Conservation (phyloP, 495 filamentous ascomycete species). For the Hypoxylon intermedium region DNA sequence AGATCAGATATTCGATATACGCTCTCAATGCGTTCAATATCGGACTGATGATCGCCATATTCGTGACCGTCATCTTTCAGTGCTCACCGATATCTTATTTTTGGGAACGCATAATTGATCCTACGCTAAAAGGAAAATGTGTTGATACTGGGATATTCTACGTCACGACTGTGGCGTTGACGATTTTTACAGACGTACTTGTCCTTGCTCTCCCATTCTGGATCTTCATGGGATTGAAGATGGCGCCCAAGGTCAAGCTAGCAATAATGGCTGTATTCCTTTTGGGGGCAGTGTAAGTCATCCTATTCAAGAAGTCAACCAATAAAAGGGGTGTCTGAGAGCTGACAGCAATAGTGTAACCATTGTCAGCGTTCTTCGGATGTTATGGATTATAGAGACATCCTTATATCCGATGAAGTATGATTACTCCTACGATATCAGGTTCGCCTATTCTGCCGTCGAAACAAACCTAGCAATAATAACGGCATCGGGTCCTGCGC, state of each 20-base stretch:
- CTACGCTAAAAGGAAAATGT: conserved; percentile 52
- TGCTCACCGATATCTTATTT: conserved; percentile 59
- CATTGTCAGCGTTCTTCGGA: conserved; percentile 54
- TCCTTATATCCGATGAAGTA: conserved; percentile 35
- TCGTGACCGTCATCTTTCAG: conserved; percentile 66
- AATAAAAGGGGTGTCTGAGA: not conserved
- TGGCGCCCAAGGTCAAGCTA: conserved; percentile 55
- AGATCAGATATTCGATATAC: conserved; percentile 52
- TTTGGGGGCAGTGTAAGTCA: conserved; percentile 57
- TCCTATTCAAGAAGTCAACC: not conserved
- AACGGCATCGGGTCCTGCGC: conserved; percentile 55
- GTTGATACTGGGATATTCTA: conserved; percentile 57
- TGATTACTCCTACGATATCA: conserved; percentile 48
- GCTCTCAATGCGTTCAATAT: conserved; percentile 61
- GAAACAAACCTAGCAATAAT: conserved; percentile 64
- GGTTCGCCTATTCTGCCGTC: conserved; percentile 59
- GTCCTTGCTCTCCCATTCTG: conserved; percentile 58
- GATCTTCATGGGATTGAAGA: conserved; percentile 56
- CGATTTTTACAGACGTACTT: conserved; percentile 59
- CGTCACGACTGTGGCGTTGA: conserved; percentile 54
- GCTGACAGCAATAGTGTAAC: conserved; percentile 53
- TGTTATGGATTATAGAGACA: conserved; percentile 40
- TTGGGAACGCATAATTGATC: conserved; percentile 48
- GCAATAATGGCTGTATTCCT: conserved; percentile 59
- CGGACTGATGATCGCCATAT: conserved; percentile 59